phyloP scores from a whole-genome alignment of 2,329 filamentous ascomycete genomes.

The Rutstroemia sydowiana region DNA sequence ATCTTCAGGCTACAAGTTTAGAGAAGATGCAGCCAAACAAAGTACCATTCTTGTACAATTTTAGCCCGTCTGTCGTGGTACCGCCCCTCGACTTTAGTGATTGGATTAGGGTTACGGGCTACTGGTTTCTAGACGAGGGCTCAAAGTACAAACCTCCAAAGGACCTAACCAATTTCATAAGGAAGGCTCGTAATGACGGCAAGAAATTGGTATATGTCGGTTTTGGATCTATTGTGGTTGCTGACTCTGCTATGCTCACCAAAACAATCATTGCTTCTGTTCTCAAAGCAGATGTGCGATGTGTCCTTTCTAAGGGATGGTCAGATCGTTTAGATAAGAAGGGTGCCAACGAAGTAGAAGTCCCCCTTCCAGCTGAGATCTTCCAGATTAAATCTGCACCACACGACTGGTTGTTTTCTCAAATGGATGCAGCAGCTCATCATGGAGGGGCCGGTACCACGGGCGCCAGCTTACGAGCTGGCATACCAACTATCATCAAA shows the following conservation, averaged over 20 bases:
- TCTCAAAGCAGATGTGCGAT: slow-evolving; percentile 56
- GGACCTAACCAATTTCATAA: slow-evolving; percentile 48
- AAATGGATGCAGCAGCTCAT: slow-evolving; percentile 59
- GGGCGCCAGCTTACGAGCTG: slow-evolving; percentile 65
- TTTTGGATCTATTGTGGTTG: slow-evolving; percentile 69
- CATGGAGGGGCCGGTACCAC: slow-evolving; percentile 75
- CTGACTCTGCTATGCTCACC: slow-evolving; percentile 62
- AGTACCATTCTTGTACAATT: slow-evolving; percentile 71
- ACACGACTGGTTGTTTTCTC: slow-evolving; percentile 70
- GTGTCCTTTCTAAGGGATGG: slow-evolving; percentile 70
- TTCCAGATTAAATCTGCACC: slow-evolving; percentile 69
- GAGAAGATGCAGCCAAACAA: too few relatives aligned
- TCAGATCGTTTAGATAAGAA: too few relatives aligned
- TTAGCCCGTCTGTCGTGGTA: slow-evolving; percentile 58
- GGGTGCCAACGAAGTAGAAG: slow-evolving; percentile 48
- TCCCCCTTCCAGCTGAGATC: slow-evolving; percentile 59
- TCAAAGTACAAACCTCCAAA: slow-evolving; percentile 51
- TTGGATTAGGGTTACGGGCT: slow-evolving; percentile 68
- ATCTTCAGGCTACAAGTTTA: too few relatives aligned
- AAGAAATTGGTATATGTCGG: slow-evolving; percentile 65
- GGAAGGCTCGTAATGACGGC: slow-evolving; percentile 46
- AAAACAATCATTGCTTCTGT: slow-evolving; percentile 65
- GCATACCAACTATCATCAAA: slow-evolving; percentile 66
- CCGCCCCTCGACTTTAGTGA: slow-evolving; percentile 63
- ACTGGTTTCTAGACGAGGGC: slow-evolving; percentile 68